Base-by-base conservation (phyloP, 306 rosid genomes). In the Ziziphus jujuba region DNA sequence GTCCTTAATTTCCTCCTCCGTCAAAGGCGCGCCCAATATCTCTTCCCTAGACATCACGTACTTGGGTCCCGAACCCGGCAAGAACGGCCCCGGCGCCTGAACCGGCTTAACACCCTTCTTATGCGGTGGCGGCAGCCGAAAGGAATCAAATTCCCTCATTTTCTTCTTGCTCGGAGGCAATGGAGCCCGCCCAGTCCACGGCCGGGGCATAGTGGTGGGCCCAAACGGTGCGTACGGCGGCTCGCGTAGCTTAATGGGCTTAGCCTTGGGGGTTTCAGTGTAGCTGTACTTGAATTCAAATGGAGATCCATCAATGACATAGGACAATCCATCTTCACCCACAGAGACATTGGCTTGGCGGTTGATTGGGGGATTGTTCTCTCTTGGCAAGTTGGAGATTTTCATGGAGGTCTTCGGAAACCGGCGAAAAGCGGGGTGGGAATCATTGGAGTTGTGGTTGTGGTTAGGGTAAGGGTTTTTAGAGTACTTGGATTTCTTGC, bases 211-310 rank as follows among this genome's bases (percentile, higher is more conserved):
- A 9, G 95, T 80, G 64, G 74, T 57, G 1, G 96, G 88, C 5
- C 96, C 95, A 36, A 92, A 89, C 20, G 92, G 98, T 13, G 88
- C 55, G 55, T 61, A 87, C 0, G 91, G 75, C n/a, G 87, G 74
- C 56, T 93, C 97, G 2, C 95, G 86, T 55, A 93, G 87, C 84
- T 82, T 83, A 7, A 88, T 15, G 0, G 99, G 99, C 79, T 82
- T 85, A 13, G 63, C 59, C 59, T 84, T 93, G 0, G 99, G 99
- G 24, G 95, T 86, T 74, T 93, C 99, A 0, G 99, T 93, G 86
- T 90, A 93, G 61, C 97, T 93, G 62, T 93, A 93, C 86, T 88
- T 93, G 84, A 88, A 93, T 51, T 93, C 97, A 52, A 93, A 93
- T 1, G 99, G 99, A 0, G 99, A 97, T 66, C 85, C 88, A 51